These are phyloP conservation scores for Ambrosia artemisiifolia DNA, from an alignment of 129 eudicot species.

Conservation along the genomic window DNA sequence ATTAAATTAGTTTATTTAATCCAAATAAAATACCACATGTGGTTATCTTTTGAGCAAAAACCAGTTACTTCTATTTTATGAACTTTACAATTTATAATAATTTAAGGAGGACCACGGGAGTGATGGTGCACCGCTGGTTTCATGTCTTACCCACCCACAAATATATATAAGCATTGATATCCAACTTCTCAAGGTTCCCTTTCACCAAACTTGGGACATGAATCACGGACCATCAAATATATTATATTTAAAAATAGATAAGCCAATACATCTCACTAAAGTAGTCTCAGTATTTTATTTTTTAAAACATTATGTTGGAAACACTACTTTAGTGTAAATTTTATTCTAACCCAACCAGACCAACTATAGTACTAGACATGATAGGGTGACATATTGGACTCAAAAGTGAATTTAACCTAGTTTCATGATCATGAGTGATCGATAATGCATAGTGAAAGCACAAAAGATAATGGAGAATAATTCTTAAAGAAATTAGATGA, in stretches of 20 bases:
- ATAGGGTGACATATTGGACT: neutral
- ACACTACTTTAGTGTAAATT: neutral
- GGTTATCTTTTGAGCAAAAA: neutral
- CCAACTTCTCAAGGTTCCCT: neutral
- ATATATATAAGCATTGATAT: neutral
- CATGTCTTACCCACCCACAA: slow-evolving; percentile 2
- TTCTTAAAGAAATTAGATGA: too few species aligned
- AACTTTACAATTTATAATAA: neutral
- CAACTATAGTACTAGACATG: too few species aligned
- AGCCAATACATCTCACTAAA: neutral
- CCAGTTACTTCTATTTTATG: neutral
- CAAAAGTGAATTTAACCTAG: neutral
- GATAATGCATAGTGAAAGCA: too few species aligned
- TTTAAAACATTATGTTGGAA: neutral
- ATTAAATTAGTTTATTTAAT: too few species aligned
- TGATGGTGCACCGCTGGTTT: slow-evolving; percentile 13
- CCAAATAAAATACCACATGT: too few species aligned
- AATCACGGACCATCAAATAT: slow-evolving; percentile 8
- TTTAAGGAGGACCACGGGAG: slow-evolving; percentile 7
- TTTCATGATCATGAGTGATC: neutral
- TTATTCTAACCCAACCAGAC: neutral
- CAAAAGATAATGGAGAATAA: too few species aligned
- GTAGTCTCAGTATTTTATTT: neutral
- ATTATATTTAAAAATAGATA: neutral
- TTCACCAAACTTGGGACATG: slow-evolving; percentile 11